A percentile compares a stretch with the other conserved stretches of the same genome.
Conservation (phyloP, 1,139 yeast genomes). For the Lodderomyces elongisporus region DNA sequence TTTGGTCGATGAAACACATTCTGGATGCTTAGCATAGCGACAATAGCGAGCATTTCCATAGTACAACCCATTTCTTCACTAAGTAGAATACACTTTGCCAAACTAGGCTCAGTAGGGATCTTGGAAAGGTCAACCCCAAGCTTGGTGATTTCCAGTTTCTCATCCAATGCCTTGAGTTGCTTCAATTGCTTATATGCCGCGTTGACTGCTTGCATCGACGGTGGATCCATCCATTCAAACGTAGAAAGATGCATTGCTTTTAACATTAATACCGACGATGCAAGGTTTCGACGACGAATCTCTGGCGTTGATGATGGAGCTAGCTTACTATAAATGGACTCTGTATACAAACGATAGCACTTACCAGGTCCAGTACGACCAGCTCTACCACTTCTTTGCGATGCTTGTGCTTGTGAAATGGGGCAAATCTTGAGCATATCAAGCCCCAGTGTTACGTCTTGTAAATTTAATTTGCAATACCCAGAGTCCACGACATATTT, state of each 20-base stretch:
- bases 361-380: slow-evolving; percentile 86
- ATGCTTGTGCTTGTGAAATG: slow-evolving; percentile 78
- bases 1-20: slow-evolving; percentile 81
- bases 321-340: slow-evolving; percentile 64
- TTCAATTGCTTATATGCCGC: slow-evolving; percentile 81
- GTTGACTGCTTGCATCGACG: slow-evolving; percentile 69
- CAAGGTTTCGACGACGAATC: slow-evolving; percentile 83
- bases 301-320: slow-evolving; percentile 82
- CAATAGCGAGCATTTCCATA: slow-evolving; percentile 77
- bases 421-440: slow-evolving; percentile 70
- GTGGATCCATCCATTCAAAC: slow-evolving; percentile 95
- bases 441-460: slow-evolving; percentile 74
- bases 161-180: slow-evolving; percentile 77
- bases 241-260: slow-evolving; percentile 85
- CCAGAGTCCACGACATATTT: slow-evolving; percentile 78
- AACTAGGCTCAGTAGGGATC: slow-evolving; percentile 92
- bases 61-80: slow-evolving; percentile 75
- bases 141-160: slow-evolving; percentile 66
- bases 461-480: slow-evolving; percentile 71
- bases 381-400: slow-evolving; percentile 79
- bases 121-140: slow-evolving; percentile 84
- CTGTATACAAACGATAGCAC: slow-evolving; percentile 71
- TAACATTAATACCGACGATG: slow-evolving; percentile 80
- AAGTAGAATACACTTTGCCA: slow-evolving; percentile 74
- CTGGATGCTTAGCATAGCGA: slow-evolving; percentile 90